Base-by-base conservation (phyloP, 805 yeast genomes). In the Candida alai region DNA sequence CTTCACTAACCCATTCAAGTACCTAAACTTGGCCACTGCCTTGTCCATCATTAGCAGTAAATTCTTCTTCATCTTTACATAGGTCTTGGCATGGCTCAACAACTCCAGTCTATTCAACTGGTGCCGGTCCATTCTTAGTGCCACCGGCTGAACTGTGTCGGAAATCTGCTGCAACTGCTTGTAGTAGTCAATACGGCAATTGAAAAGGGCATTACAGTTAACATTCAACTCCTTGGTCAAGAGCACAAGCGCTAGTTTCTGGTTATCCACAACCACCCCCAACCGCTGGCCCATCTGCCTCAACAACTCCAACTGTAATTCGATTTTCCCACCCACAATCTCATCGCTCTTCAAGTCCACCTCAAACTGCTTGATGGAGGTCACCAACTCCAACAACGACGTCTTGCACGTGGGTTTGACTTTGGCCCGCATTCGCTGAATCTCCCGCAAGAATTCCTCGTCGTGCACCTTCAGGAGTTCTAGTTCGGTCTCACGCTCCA, bases 141-240 rank as follows among this genome's bases (percentile, higher is more conserved):
- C 37, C 7, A 47, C 41, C 28, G 75, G 70, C 6, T 72, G 71
- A 22, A 90, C 89, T 26, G 79, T 78, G 57, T 93, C 97, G 0
- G 97, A 87, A 16, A 89, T 71, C 34, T 71, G 80, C 56, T 93
- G 98, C 19, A 93, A 68, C 41, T 86, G 89, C 47, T 79, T 78
- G 61, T 80, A 93, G 55, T 89, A 93, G 27, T 74, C 83, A 24
- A 90, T 73, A 34, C 90, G 76, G n/a, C 79, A 63, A 56, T 90
- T 93, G 60, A 80, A 90, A 1, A 84, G 70, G 20, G 73, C 71
- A 42, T 86, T 77, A 40, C 80, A 62, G 27, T 65, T 62, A 14
- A 73, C 70, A 25, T 74, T 65, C 10, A 73, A 48, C 39, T 74
- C 82, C 24, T 70, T 67, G 19, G 68, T 70, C 27, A 76, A 44